A percentile compares a stretch with the other conserved stretches of the same genome.
Conservation (phyloP, 2,329 filamentous ascomycete species). For the Cladosporium velox region DNA sequence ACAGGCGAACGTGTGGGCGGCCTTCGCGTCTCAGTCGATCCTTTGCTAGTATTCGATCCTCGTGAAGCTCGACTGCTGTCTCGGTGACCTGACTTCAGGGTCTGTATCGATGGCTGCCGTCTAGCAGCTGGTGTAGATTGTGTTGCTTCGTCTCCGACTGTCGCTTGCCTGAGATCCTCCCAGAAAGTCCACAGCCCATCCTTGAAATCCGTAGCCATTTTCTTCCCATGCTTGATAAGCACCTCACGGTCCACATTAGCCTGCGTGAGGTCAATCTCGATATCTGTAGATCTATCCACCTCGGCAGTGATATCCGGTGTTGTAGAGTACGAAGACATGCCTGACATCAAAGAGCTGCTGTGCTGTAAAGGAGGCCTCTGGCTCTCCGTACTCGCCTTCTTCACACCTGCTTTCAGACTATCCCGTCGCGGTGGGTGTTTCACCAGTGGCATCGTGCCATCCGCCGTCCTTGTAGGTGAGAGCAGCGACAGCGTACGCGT, state of each 20-base stretch:
- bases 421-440: constrained; percentile 31
- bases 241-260: constrained; percentile 51
- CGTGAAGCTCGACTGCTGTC: constrained; percentile 21
- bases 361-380: constrained; percentile 10
- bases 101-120: constrained; percentile 33
- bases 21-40: constrained; percentile 24
- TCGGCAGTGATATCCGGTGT: constrained; percentile 30
- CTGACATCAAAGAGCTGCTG: constrained; percentile 20
- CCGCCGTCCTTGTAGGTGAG: constrained; percentile 56
- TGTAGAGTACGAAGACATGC: constrained; percentile 23
- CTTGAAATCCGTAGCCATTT: constrained; percentile 86
- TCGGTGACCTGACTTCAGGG: constrained; percentile 18
- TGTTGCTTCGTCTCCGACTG: constrained; percentile 88
- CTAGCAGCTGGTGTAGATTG: constrained; percentile 52
- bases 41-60: constrained; percentile 26
- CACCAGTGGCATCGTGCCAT: neutral
- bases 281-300: constrained; percentile 28
- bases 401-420: constrained; percentile 24
- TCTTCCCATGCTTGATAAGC: constrained; percentile 63
- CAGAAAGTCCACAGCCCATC: constrained; percentile 92
- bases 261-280: constrained; percentile 37
- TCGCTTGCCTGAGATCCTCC: constrained; percentile 92
- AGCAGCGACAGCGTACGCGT: constrained; percentile 75
- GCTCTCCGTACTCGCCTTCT: constrained; percentile 22
- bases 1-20: constrained; percentile 22